A percentile compares a stretch with the other conserved stretches of the same genome.
phyloP scores from a whole-genome alignment of 1,139 yeast genomes.

The Kluyveromyces sp. region DNA sequence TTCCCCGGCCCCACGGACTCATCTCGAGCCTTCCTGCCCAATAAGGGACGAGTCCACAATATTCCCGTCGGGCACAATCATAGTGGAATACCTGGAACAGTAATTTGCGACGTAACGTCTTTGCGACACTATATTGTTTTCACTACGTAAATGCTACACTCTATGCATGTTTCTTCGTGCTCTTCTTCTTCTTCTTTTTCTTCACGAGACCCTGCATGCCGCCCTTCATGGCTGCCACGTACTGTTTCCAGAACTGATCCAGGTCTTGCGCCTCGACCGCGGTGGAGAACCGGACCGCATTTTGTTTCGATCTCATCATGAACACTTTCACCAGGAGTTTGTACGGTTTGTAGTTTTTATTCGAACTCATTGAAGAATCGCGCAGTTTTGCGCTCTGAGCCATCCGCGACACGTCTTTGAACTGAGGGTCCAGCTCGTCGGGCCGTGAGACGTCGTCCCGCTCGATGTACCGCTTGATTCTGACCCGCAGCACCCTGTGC shows the following conservation, averaged over 20 bases:
- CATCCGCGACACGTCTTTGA: background rate
- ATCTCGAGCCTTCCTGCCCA: constrained; percentile 32
- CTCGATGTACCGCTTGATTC: constrained; percentile 25
- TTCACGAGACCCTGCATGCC: constrained; percentile 56
- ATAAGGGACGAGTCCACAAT: constrained; percentile 41
- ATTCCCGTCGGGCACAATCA: constrained; percentile 55
- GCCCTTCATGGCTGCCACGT: constrained; percentile 54
- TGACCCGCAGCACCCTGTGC: constrained; percentile 24
- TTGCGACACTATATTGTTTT: too few species aligned
- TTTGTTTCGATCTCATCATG: background rate
- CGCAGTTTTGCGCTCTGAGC: background rate
- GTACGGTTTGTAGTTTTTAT: background rate
- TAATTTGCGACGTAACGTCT: too few species aligned
- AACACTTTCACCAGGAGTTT: background rate
- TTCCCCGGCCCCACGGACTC: constrained; percentile 52
- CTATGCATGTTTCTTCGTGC: constrained; percentile 8
- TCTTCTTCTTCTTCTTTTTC: constrained; percentile 56
- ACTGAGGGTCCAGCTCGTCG: constrained; percentile 21
- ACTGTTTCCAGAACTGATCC: constrained; percentile 64
- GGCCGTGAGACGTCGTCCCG: constrained; percentile 26
- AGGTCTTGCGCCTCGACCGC: constrained; percentile 51
- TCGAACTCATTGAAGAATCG: background rate
- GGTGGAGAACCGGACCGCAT: constrained; percentile 34
- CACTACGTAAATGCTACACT: too few species aligned
- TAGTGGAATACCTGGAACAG: constrained; percentile 38